phyloP scores from a whole-genome alignment of 2,329 filamentous ascomycete genomes.

The Trichoderma polysporum region DNA sequence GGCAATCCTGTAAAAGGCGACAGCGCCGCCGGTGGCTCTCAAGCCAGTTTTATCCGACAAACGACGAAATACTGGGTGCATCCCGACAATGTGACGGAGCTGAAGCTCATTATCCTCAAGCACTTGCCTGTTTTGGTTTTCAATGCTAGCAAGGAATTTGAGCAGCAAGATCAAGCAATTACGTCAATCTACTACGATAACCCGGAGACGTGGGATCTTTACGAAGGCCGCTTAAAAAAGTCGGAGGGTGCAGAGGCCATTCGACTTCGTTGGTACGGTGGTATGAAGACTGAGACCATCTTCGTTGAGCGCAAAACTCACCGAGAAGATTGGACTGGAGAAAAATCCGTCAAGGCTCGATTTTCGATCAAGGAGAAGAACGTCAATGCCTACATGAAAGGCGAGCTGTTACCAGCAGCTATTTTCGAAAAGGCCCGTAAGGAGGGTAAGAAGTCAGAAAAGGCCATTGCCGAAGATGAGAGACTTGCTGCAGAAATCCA shows the following conservation, averaged over 20 bases:
- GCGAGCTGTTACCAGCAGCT: slow-evolving; percentile 78
- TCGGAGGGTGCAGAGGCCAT: slow-evolving; percentile 97
- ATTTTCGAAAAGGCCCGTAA: slow-evolving; percentile 97
- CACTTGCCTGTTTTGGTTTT: slow-evolving; percentile 96
- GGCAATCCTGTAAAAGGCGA: slow-evolving; percentile 93
- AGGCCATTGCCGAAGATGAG: slow-evolving; percentile 89
- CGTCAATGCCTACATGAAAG: slow-evolving; percentile 84
- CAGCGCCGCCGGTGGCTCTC: slow-evolving; percentile 82
- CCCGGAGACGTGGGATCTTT: slow-evolving; percentile 88
- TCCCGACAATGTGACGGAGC: slow-evolving; percentile 94
- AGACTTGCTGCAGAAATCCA: slow-evolving; percentile 88
- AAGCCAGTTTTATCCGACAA: slow-evolving; percentile 94
- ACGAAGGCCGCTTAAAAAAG: slow-evolving; percentile 93
- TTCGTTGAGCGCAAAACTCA: slow-evolving; percentile 98
- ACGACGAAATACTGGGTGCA: slow-evolving; percentile 99
- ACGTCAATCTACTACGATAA: slow-evolving; percentile 99
- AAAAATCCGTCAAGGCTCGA: slow-evolving; percentile 97
- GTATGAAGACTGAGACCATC: slow-evolving; percentile 91
- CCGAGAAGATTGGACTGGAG: slow-evolving; percentile 97
- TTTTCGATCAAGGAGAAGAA: slow-evolving; percentile 97
- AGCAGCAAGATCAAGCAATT: slow-evolving; percentile 85
- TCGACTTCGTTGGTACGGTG: slow-evolving; percentile 94
- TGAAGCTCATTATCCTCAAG: slow-evolving; percentile 97
- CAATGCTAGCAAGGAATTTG: slow-evolving; percentile 96
- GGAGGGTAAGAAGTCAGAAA: slow-evolving; percentile 89